phyloP scores from a whole-genome alignment of 1,284 basidiomycete species.

The Puccinia novopanici region DNA sequence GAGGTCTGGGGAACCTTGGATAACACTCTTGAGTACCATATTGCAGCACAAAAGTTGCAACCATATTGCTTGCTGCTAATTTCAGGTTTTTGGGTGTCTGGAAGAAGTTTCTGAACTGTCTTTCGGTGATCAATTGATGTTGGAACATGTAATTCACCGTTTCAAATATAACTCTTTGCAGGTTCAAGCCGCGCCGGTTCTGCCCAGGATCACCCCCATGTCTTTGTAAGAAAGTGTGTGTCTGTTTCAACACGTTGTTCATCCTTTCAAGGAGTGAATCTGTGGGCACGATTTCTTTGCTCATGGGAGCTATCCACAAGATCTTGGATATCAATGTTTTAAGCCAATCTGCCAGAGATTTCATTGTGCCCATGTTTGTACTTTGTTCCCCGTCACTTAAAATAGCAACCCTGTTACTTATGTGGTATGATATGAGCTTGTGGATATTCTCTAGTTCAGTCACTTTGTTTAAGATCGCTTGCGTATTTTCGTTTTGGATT shows the following conservation, averaged over 20 bases:
- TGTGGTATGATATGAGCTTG: background rate
- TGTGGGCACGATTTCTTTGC: background rate
- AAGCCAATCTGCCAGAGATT: background rate
- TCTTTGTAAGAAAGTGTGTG: background rate
- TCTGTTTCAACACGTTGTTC: background rate
- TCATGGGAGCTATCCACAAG: background rate
- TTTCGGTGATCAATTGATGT: background rate
- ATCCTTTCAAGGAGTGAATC: background rate
- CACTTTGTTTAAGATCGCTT: background rate
- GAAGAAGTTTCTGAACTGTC: background rate
- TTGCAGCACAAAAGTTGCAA: background rate
- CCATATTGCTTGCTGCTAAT: conserved; percentile 16
- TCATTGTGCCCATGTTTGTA: background rate
- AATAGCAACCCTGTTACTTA: background rate
- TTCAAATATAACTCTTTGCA: background rate
- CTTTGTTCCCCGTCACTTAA: background rate
- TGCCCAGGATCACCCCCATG: background rate
- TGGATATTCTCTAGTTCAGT: background rate
- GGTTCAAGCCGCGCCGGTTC: background rate
- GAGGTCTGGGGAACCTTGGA: background rate
- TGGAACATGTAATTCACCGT: background rate
- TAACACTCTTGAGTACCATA: background rate
- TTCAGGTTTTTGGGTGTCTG: background rate
- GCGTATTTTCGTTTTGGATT: background rate
- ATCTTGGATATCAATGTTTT: background rate